A percentile compares a stretch with the other conserved stretches of the same genome.
phyloP scores from a whole-genome alignment of 179 eudicot genomes.

The Patellifolia procumbens region DNA sequence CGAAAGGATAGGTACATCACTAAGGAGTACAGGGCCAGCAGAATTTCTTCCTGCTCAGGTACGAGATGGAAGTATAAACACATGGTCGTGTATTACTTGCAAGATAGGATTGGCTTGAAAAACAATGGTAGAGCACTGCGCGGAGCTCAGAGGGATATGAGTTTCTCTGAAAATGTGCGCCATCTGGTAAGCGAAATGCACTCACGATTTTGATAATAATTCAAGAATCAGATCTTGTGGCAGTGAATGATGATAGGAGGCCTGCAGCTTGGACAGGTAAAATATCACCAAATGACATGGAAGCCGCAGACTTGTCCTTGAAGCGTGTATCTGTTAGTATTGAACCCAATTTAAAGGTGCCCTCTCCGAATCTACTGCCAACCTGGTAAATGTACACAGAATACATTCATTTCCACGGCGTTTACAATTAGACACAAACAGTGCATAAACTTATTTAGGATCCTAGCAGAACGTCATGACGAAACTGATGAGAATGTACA shows the following conservation, averaged over 20 bases:
- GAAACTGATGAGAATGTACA: no score
- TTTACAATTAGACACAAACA: neutral
- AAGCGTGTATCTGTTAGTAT: conserved; percentile 82
- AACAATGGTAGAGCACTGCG: neutral
- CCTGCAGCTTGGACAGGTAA: conserved; percentile 96
- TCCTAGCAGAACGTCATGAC: no score
- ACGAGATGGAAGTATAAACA: neutral
- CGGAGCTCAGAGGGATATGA: neutral
- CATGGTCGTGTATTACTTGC: neutral
- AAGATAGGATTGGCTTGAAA: neutral
- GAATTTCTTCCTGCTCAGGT: neutral
- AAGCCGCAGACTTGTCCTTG: conserved; percentile 60
- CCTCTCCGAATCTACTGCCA: conserved; percentile 95
- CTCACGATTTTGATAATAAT: conserved; percentile 5
- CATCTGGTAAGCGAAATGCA: neutral
- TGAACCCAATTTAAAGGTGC: conserved; percentile 86
- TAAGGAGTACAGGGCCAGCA: neutral
- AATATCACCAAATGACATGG: conserved; percentile 82
- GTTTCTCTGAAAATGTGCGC: neutral
- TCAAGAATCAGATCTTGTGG: conserved; percentile 74
- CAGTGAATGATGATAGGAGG: conserved; percentile 79
- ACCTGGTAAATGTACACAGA: conserved; percentile 49
- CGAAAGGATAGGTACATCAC: neutral
- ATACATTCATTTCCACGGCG: conserved; percentile 9
- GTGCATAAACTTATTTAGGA: no score